Evolutionary conservation across 345 rosid genomes (phyloP).

Genomic region (Conringia planisiliqua): DNA sequence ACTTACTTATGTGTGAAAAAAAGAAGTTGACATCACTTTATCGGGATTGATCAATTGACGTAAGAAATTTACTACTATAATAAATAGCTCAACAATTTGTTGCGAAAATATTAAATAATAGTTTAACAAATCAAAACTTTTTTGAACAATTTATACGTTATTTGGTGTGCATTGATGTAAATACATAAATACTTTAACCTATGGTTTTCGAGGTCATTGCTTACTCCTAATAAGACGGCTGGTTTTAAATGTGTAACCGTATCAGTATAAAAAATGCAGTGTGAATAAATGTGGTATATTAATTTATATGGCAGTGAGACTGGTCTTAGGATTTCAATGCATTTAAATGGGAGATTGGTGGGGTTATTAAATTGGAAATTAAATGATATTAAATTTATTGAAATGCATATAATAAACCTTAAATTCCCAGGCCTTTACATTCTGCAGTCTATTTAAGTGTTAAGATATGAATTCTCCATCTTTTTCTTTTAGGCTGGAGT

Average conservation of each 20-base stretch:
- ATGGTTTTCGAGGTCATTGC: background rate
- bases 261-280: background rate
- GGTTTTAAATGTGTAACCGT: conserved; percentile 25
- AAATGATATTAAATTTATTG: conserved; percentile 2
- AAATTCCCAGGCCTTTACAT: conserved; percentile 24
- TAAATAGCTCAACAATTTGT: background rate
- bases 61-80: background rate
- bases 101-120: background rate
- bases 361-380: conserved; percentile 15
- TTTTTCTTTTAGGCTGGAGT: background rate
- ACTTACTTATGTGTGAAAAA: conserved; percentile 1
- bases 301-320: conserved; percentile 28
- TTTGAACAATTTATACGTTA: conserved; percentile 4
- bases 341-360: conserved; percentile 27
- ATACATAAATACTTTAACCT: background rate
- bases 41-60: conserved; percentile 25
- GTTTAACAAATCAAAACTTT: background rate
- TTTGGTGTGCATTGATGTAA: background rate
- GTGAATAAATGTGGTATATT: conserved; percentile 16
- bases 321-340: conserved; percentile 31
- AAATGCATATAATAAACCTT: conserved; percentile 23
- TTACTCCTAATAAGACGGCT: conserved; percentile 28
- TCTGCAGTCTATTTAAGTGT: conserved; percentile 1
- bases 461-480: background rate
- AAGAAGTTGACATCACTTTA: background rate